A percentile compares a stretch with the other conserved stretches of the same genome.
Conservation (phyloP, 306 rosid species). For the Sindora glabra region DNA sequence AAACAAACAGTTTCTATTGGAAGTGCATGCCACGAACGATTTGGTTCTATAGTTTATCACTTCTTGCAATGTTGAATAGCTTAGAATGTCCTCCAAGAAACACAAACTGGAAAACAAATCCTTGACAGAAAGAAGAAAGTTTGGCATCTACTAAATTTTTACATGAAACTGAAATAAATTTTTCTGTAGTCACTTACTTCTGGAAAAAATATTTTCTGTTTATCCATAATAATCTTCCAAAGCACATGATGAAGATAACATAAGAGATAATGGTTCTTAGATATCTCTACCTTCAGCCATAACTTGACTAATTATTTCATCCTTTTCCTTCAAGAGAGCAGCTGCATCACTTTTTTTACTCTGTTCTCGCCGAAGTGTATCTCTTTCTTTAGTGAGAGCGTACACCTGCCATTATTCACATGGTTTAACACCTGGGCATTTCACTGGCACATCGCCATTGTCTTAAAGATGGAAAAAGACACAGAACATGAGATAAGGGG, state of each 20-base stretch:
- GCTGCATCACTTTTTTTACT: slow-evolving; percentile 96
- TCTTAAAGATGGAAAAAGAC: too few relatives aligned
- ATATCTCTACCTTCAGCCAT: slow-evolving; percentile 88
- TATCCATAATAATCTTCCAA: too few relatives aligned
- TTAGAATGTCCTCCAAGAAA: neutral
- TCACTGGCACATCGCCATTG: too few relatives aligned
- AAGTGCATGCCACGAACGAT: too few relatives aligned
- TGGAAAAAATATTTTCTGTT: neutral
- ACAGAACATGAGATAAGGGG: too few relatives aligned
- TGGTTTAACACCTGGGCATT: too few relatives aligned
- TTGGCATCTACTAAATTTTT: neutral
- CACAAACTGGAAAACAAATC: neutral
- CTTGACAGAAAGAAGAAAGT: neutral
- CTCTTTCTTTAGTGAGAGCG: slow-evolving; percentile 97
- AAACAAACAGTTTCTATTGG: too few relatives aligned
- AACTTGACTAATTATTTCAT: slow-evolving; percentile 96
- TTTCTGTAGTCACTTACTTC: neutral
- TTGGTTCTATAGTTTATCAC: too few relatives aligned
- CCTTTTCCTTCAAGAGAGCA: slow-evolving; percentile 96
- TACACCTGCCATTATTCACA: too few relatives aligned
- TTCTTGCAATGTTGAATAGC: slow-evolving; percentile 13
- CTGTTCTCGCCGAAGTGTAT: slow-evolving; percentile 91
- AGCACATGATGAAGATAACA: neutral
- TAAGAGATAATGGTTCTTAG: slow-evolving; percentile 3
- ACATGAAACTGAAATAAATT: neutral